Percentiles rank a stretch among this genome's conserved stretches.
Evolutionary conservation across 305 asterid species (phyloP).

Genomic region (Fraxinus latifolia): DNA sequence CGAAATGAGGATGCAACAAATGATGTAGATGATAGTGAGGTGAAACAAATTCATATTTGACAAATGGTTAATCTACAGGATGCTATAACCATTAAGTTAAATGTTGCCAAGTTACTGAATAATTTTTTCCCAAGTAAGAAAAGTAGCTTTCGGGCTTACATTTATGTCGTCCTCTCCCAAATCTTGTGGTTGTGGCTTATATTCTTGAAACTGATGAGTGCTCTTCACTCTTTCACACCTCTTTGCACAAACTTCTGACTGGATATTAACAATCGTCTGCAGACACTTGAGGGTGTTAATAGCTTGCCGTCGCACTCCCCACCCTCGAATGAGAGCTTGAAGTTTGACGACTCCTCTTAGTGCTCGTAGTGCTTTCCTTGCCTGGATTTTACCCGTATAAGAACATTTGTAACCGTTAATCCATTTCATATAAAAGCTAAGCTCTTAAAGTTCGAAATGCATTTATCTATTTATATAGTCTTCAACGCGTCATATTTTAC

Average conservation of each 20-base stretch:
- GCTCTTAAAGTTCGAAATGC: too few relatives aligned
- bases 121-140: background rate
- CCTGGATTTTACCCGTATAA: conserved; percentile 35
- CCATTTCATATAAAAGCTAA: background rate
- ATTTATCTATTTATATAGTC: too few relatives aligned
- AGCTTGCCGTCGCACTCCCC: conserved; percentile 84
- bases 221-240: conserved; percentile 50
- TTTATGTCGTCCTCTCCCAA: conserved; percentile 59
- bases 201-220: conserved; percentile 30
- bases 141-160: conserved; percentile 32
- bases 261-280: conserved; percentile 81
- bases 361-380: conserved; percentile 80
- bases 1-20: background rate
- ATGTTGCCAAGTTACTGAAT: background rate
- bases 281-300: conserved; percentile 69
- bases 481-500: too few relatives aligned
- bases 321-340: conserved; percentile 87
- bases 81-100: background rate
- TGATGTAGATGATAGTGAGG: background rate
- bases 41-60: background rate
- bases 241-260: conserved; percentile 68
- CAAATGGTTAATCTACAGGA: background rate
- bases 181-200: conserved; percentile 30
- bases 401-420: background rate
- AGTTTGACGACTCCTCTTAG: conserved; percentile 83